Conservation (phyloP, 805 yeast genomes). For the Huiozyma sinensis region DNA sequence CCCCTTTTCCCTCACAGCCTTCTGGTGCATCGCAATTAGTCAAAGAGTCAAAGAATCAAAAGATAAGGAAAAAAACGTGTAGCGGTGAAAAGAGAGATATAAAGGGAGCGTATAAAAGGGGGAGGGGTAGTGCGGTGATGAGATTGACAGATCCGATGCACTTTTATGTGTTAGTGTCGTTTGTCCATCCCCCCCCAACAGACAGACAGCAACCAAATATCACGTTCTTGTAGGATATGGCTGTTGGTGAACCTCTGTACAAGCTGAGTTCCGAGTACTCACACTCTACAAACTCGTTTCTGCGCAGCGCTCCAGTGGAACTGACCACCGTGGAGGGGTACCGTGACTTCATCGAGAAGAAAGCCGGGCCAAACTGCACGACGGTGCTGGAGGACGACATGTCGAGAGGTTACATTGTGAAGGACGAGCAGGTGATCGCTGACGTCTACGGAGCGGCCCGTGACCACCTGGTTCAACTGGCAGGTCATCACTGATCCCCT, state of each 20-base stretch:
- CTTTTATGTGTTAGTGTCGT: too few relatives aligned
- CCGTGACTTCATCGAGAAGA: slow-evolving; percentile 29
- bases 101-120: too few relatives aligned
- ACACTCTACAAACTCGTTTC: slow-evolving; percentile 24
- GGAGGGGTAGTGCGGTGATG: too few relatives aligned
- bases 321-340: slow-evolving; percentile 32
- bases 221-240: too few relatives aligned
- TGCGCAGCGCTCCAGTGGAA: slow-evolving; percentile 31
- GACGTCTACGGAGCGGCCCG: slow-evolving; percentile 31
- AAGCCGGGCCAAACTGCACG: neutral
- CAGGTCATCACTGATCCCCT: slow-evolving; percentile 4
- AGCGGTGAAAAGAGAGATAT: too few relatives aligned
- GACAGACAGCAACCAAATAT: too few relatives aligned
- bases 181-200: too few relatives aligned
- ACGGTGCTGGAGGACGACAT: slow-evolving; percentile 26
- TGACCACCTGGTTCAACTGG: slow-evolving; percentile 21
- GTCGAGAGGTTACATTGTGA: slow-evolving; percentile 28
- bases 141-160: too few relatives aligned
- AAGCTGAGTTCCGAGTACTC: slow-evolving; percentile 2
- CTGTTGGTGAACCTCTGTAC: neutral
- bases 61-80: too few relatives aligned
- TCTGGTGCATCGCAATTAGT: too few relatives aligned
- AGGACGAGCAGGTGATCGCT: slow-evolving; percentile 30
- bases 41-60: too few relatives aligned
- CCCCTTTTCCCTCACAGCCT: too few relatives aligned